Percentiles rank a stretch among this genome's conserved stretches.
Conservation (phyloP, 176 grass and related monocot species). For the Hyparrhenia diplandra region DNA sequence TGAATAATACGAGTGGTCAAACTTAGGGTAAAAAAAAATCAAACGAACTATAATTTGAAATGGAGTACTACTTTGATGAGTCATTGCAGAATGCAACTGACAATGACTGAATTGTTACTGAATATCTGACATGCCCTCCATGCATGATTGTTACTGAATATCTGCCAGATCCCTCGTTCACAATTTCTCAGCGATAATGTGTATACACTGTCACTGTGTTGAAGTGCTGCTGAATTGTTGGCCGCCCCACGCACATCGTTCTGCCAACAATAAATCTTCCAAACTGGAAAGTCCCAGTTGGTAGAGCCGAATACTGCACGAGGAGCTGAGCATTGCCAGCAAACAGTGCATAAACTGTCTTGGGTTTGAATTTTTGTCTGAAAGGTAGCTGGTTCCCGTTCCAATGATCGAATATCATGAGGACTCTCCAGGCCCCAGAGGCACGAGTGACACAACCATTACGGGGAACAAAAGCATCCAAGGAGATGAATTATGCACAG, state of each 20-base stretch:
- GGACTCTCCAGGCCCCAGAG: not conserved
- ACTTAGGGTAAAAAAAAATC: too few species aligned
- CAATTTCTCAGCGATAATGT: not conserved
- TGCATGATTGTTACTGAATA: not conserved
- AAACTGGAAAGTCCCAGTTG: too few species aligned
- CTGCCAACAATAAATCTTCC: not conserved
- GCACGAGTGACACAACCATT: constrained; percentile 21
- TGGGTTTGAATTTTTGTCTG: constrained; percentile 39
- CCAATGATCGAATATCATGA: constrained; percentile 19
- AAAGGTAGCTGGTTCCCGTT: constrained; percentile 21
- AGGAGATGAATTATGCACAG: constrained; percentile 27
- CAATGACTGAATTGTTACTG: not conserved
- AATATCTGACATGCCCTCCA: not conserved
- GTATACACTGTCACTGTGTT: not conserved
- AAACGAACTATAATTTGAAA: too few species aligned
- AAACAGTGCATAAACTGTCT: constrained; percentile 27
- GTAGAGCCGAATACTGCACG: not conserved
- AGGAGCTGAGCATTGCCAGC: constrained; percentile 2
- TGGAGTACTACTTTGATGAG: constrained; percentile 21
- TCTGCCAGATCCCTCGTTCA: not conserved
- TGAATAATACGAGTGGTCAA: too few species aligned
- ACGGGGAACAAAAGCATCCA: constrained; percentile 35
- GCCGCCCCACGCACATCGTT: not conserved
- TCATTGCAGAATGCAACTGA: not conserved
- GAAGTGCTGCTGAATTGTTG: not conserved